A percentile compares a stretch with the other conserved stretches of the same genome.
Conservation (phyloP, 257 asterid genomes). For the Nicotiana tabacum region DNA sequence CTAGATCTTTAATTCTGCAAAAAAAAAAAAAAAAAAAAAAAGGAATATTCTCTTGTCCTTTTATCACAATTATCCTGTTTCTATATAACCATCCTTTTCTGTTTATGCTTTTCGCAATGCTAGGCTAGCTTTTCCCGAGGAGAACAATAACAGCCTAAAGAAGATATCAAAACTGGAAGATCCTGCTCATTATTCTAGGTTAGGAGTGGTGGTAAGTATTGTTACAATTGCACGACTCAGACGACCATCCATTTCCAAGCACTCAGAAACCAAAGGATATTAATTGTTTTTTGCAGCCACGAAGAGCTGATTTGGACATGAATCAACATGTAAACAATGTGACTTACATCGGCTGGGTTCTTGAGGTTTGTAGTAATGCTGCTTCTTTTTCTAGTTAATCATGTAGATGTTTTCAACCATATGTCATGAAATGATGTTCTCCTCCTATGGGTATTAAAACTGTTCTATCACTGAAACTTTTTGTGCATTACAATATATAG, state of each 20-base stretch:
- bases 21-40: too few species aligned
- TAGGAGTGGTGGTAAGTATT: slow-evolving; percentile 2
- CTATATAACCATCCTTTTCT: too few species aligned
- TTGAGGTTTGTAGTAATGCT: slow-evolving; percentile 13
- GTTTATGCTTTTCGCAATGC: too few species aligned
- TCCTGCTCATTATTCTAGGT: not conserved
- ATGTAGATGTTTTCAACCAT: not conserved
- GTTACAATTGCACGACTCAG: too few species aligned
- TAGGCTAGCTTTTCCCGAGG: not conserved
- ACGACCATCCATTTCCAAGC: too few species aligned
- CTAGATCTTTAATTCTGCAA: too few species aligned
- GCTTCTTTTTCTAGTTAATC: not conserved
- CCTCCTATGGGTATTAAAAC: too few species aligned
- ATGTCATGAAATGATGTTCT: not conserved
- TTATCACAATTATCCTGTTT: too few species aligned
- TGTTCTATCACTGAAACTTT: too few species aligned
- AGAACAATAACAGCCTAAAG: not conserved
- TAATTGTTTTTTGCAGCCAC: not conserved
- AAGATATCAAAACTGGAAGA: slow-evolving; percentile 1
- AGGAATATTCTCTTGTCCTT: too few species aligned
- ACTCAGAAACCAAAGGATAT: too few species aligned
- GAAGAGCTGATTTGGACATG: slow-evolving; percentile 20
- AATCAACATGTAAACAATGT: slow-evolving; percentile 14
- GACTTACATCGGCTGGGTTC: slow-evolving; percentile 19
- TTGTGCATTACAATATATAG: too few species aligned